A percentile compares a stretch with the other conserved stretches of the same genome.
Evolutionary conservation across 2,329 filamentous ascomycete species (phyloP).

Genomic region (Exophiala bonariae): DNA sequence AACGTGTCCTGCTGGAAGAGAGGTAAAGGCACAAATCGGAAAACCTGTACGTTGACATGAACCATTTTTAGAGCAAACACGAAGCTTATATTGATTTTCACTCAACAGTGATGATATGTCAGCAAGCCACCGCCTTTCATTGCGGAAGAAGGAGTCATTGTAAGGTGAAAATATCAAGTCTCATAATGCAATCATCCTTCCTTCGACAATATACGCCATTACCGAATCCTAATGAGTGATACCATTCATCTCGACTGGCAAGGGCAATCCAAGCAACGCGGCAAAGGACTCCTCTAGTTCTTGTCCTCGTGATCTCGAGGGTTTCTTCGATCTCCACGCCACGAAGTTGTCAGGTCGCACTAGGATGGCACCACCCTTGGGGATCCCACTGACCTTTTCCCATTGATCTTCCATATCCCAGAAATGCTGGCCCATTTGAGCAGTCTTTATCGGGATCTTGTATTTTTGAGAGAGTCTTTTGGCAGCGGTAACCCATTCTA

Average conservation of each 20-base stretch:
- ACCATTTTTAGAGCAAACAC: too few relatives aligned
- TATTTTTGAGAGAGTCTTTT: background rate
- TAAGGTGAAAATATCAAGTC: too few relatives aligned
- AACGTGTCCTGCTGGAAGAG: too few relatives aligned
- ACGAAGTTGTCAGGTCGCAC: slow-evolving; percentile 60
- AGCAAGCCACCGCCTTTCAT: too few relatives aligned
- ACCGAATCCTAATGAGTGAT: too few relatives aligned
- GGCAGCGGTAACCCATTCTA: background rate
- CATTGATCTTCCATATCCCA: background rate
- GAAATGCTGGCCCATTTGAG: background rate
- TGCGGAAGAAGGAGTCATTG: too few relatives aligned
- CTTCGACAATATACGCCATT: too few relatives aligned
- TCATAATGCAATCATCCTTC: too few relatives aligned
- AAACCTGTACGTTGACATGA: too few relatives aligned
- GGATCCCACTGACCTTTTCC: background rate
- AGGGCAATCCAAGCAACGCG: background rate
- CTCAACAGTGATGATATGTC: too few relatives aligned
- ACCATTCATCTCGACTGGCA: background rate
- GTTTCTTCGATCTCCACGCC: slow-evolving; percentile 42
- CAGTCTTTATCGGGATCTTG: background rate
- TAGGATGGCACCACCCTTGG: slow-evolving; percentile 51
- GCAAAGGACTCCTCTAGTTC: background rate
- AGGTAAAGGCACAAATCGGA: too few relatives aligned
- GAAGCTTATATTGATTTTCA: too few relatives aligned
- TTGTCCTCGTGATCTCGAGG: background rate